These are phyloP conservation scores for Sporothrix pseudoabietina DNA, from an alignment of 2,329 filamentous ascomycete species.

Conservation along the genomic window DNA sequence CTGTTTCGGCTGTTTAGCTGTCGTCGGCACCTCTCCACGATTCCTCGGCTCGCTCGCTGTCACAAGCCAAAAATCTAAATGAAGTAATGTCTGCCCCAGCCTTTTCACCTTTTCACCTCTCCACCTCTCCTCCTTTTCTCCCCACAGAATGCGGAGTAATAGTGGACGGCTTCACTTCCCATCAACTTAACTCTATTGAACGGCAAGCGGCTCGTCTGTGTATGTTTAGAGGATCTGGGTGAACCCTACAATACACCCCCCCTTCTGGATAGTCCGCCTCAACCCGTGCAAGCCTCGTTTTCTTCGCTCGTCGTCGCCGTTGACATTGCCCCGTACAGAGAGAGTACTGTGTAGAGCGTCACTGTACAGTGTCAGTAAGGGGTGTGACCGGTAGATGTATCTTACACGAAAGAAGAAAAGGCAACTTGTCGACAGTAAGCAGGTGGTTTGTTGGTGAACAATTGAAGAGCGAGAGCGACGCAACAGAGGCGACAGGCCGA, in stretches of 20 bases:
- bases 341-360: too few relatives aligned
- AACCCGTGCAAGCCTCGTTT: neutral
- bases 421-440: neutral
- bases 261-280: neutral
- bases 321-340: neutral
- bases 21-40: neutral
- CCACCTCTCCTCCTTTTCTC: neutral
- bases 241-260: neutral
- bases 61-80: constrained; percentile 14
- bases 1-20: neutral
- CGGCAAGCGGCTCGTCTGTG: neutral
- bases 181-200: neutral
- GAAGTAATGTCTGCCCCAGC: neutral
- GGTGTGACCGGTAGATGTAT: neutral
- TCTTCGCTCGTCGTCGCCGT: neutral
- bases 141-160: constrained; percentile 23
- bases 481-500: neutral
- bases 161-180: neutral
- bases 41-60: constrained; percentile 18
- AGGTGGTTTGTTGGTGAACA: neutral
- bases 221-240: neutral
- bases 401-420: neutral
- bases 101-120: neutral
- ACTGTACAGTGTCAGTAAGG: neutral
- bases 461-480: neutral